Evolutionary conservation across 1,284 basidiomycete species (phyloP), one percentile per base, ranked within the genome.

Genomic region (Polyporus tsugae): DNA sequence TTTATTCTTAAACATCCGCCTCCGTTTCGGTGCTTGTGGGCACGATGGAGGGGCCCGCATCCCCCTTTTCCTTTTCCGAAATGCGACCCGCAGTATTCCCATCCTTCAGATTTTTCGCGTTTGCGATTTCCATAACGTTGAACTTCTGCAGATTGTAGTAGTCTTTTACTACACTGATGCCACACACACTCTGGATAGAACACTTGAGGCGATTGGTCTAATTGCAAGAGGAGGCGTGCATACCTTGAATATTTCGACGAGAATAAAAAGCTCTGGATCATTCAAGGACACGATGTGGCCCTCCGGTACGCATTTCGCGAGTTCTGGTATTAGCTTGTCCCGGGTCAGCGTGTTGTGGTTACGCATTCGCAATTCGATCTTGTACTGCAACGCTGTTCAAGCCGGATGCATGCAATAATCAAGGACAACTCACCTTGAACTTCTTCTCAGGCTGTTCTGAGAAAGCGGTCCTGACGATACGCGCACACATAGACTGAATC

Each of bases 191-290:
- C 92, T 94, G 73, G 29, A 68, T 17, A 29, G 68, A 41, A 19
- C 42, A n/a, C 35, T 44, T 61, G 42, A 62, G 49, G 53, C n/a
- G 33, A 35, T 10, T 10, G 9, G 22, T 22, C 38, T 10, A 15
- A 7, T 22, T 44, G 42, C 33, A 13, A 36, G 52, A 25, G 15
- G 13, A 52, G 10, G 22, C 9, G 81, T 22, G n/a, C 39, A 61
- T 64, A 91, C 93, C 86, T 94, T 95, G 84, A 94, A 94, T 11
- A 95, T 83, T 75, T 95, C 92, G 4, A 94, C 87, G 7, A 95
- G 83, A 60, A 95, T 85, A 69, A 92, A 93, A 1, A 92, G 78
- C 57, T 91, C 86, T 0, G 93, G 89, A 70, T 89, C 79, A 38
- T 86, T 84, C 17, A 95, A 80, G 64, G 91, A 85, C 17, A 95